Conservation (phyloP, 2,329 filamentous ascomycete species). For the Stachybotrys chlorohalonatus region DNA sequence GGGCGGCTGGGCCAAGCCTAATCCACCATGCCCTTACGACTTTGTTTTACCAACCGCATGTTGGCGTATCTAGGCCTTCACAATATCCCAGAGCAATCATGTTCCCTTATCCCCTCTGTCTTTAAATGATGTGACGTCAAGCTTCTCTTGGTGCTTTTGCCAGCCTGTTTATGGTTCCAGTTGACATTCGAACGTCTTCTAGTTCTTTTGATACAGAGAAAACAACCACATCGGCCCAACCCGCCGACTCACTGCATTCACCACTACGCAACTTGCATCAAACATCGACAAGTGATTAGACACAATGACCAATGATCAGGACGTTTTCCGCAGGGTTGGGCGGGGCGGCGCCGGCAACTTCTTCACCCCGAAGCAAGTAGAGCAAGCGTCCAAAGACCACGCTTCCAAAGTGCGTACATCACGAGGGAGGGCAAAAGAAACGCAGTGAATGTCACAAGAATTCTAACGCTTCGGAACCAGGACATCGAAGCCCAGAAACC, state of each 20-base stretch:
- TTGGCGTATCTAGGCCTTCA: neutral
- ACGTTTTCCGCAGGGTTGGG: constrained; percentile 43
- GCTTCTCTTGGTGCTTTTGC: too few species aligned
- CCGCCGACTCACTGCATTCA: too few species aligned
- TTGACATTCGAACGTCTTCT: too few species aligned
- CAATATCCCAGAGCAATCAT: neutral
- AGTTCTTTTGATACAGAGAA: too few species aligned
- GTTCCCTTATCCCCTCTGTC: neutral
- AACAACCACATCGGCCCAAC: too few species aligned
- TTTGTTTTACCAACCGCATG: neutral
- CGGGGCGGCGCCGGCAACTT: constrained; percentile 59
- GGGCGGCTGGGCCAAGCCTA: neutral
- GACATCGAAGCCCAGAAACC: constrained; percentile 30
- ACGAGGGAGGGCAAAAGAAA: too few species aligned
- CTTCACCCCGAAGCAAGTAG: constrained; percentile 41
- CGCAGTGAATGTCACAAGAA: neutral
- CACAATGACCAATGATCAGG: constrained; percentile 15
- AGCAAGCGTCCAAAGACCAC: constrained; percentile 27
- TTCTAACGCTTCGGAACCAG: constrained; percentile 7
- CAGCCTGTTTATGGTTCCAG: neutral
- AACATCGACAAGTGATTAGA: neutral
- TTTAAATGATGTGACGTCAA: neutral
- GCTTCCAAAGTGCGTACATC: too few species aligned
- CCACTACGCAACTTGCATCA: neutral
- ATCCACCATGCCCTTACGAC: neutral